These are phyloP conservation scores for Selenicereus undatus DNA, from an alignment of 148 eudicot genomes.

Conservation along the genomic window DNA sequence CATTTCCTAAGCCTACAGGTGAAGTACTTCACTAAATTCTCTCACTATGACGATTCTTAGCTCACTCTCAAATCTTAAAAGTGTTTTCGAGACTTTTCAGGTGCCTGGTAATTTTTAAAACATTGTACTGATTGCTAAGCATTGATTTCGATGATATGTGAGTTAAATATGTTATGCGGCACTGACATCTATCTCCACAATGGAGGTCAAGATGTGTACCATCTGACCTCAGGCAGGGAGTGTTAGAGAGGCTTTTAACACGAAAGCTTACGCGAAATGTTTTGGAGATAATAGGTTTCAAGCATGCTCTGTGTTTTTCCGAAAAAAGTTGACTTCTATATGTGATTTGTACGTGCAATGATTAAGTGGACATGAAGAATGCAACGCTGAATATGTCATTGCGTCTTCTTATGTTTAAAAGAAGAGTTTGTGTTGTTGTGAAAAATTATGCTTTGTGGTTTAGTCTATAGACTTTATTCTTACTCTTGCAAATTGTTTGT, in stretches of 20 bases:
- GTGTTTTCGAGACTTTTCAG: no score
- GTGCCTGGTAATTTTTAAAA: not conserved
- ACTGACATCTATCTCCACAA: not conserved
- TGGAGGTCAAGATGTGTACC: not conserved
- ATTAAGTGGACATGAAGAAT: not conserved
- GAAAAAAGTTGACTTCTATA: not conserved
- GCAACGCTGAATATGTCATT: not conserved
- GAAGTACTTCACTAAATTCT: conserved; percentile 16
- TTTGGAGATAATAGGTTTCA: not conserved
- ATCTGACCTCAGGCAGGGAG: not conserved
- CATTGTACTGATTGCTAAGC: not conserved
- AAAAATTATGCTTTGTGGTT: not conserved
- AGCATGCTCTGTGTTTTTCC: not conserved
- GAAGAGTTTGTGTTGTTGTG: not conserved
- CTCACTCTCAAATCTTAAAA: not conserved
- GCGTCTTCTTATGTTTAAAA: not conserved
- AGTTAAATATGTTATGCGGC: not conserved
- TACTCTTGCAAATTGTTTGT: not conserved
- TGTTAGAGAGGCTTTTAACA: not conserved
- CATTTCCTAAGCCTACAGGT: conserved; percentile 85
- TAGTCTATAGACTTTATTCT: no score
- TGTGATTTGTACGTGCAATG: not conserved
- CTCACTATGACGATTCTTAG: not conserved
- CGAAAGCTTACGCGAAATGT: not conserved
- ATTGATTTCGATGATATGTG: not conserved